Conservation (phyloP, 352 stramenopile species). For the Globisporangium alternatum region DNA sequence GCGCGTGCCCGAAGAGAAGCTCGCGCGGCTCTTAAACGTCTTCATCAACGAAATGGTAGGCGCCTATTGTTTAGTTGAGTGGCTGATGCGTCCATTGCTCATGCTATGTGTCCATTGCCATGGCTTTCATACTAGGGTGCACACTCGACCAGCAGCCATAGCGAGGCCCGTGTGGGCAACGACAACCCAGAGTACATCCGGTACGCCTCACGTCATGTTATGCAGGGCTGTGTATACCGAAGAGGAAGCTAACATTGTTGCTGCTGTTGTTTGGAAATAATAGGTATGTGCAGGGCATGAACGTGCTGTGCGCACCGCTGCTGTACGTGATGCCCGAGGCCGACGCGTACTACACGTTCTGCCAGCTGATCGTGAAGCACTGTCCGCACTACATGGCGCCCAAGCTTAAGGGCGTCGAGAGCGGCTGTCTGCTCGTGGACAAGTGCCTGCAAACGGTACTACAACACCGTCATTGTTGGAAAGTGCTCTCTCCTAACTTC, state of each 20-base stretch:
- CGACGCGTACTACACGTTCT: constrained; percentile 91
- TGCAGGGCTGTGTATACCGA: background rate
- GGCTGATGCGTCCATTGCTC: background rate
- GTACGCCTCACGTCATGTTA: constrained; percentile 10
- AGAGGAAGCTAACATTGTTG: background rate
- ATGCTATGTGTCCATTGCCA: background rate
- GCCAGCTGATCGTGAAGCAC: constrained; percentile 81
- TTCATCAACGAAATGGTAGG: constrained; percentile 86
- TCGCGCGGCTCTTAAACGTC: constrained; percentile 89
- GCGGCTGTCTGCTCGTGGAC: constrained; percentile 78
- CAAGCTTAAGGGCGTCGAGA: constrained; percentile 80
- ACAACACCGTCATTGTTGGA: background rate
- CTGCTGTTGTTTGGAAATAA: background rate
- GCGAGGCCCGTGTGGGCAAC: constrained; percentile 12
- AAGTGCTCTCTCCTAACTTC: background rate
- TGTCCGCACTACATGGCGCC: constrained; percentile 90
- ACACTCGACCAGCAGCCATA: constrained; percentile 19
- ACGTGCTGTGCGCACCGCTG: constrained; percentile 86
- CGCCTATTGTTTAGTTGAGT: background rate
- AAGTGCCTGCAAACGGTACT: constrained; percentile 70
- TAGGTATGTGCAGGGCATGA: constrained; percentile 93
- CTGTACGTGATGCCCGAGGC: constrained; percentile 91
- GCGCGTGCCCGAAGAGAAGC: constrained; percentile 87
- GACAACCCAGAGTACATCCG: constrained; percentile 45
- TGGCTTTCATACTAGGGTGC: constrained; percentile 20